Base-by-base conservation (phyloP, 2,329 filamentous ascomycete species). In the Escovopsis sp. region DNA sequence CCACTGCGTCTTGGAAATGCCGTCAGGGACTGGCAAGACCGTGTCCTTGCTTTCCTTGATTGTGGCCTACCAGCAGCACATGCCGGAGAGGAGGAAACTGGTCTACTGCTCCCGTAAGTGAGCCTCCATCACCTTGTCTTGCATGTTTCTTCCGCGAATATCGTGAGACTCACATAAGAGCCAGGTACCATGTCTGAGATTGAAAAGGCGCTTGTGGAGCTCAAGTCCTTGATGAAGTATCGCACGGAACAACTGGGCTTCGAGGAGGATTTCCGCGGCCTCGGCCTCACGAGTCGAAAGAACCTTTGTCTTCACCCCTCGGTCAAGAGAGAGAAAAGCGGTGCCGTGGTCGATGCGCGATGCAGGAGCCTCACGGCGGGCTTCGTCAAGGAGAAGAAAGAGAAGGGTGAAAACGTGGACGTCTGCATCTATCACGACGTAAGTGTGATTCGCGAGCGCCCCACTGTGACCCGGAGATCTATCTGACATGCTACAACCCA, bases 1-100 rank as follows among this genome's bases (percentile, higher is more conserved):
- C 41, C 86, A 98, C 61, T 94, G 87, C 56, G 88, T 98, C 16
- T 63, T 98, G 48, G 90, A 98, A 62, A 98, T 98, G 90, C 90
- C 90, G 58, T 98, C 90, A 40, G 90, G 90, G 30, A 98, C 90
- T 17, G 90, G 90, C 41, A 98, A 98, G 66, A 98, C 90, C 0
- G 83, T 98, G 18, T 94, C 90, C 9, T 68, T 98, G 4, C 66
- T 98, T 31, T 94, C 90, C 0, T 72, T 98, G 47, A 98, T 98
- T 50, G 77, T 98, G 39, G 88, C 90, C 29, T 98, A 98, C 51
- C 92, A 98, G 58, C 83, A 90, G 54, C 79, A 87, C 54, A 87
- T 88, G 50, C 85, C 87, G 3, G 85, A 94, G 53, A 84, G 90
- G 49, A 72, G 92, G 37, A 98, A 98, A 60, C 75, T 98, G 35